Base-by-base conservation (phyloP, 495 filamentous ascomycete genomes). In the Penicillium odoratum region DNA sequence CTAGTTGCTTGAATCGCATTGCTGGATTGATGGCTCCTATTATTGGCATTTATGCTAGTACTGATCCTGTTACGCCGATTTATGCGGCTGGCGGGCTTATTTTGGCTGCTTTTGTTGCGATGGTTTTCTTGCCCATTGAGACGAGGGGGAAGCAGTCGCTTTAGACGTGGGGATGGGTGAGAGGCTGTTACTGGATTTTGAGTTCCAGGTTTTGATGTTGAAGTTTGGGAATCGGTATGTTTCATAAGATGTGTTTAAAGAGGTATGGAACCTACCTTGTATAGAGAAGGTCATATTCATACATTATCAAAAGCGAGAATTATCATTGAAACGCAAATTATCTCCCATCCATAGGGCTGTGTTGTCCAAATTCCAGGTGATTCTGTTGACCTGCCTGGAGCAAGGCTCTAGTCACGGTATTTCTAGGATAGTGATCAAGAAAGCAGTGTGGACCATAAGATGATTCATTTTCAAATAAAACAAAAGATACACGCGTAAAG, bases 21-120 rank as follows among this genome's bases (percentile, higher is more conserved):
- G 70, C 72, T 15, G 80, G 81, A 40, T 68, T 83, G 15, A 76
- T 73, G 56, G 81, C 78, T 0, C 80, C 80, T 0, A 78, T 84
- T 56, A 75, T 83, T 18, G 81, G 76, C 18, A 74, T 78, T 25
- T 75, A 81, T 50, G 69, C 69, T 6, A 58, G 54, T 26, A 59
- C 63, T 10, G 68, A 77, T 54, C 70, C 77, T 5, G 64, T 66
- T 38, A 69, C 71, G 13, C 78, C 78, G 0, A 73, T 81, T n/a
- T 81, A 75, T 58, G 78, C 72, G 1, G 68, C 77, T 8, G 77
- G 74, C 25, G 74, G 63, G 3, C 51, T 81, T 28, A 68, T 79
- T 36, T 18, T 81, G 42, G 74, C 71, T 13, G 66, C 76, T 13
- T 78, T 77, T 53, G 45, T 78, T 13, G 75, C 76, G 0, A 78